These are phyloP conservation scores for Candida montana DNA, from an alignment of 805 yeast genomes.

Conservation along the genomic window DNA sequence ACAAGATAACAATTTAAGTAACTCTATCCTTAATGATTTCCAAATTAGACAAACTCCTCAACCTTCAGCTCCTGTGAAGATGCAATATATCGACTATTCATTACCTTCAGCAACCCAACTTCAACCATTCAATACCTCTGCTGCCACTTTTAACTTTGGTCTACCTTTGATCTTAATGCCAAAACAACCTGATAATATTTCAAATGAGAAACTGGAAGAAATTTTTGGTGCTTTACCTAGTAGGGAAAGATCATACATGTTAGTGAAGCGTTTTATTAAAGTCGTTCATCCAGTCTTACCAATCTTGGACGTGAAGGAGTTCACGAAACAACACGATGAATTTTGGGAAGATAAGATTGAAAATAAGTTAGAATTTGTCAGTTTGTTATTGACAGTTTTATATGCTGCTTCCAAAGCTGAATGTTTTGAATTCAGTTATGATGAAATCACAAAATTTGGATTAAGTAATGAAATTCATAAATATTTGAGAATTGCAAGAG, in stretches of 20 bases:
- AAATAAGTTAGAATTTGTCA: slow-evolving; percentile 40
- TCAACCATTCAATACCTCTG: slow-evolving; percentile 11
- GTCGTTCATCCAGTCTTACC: slow-evolving; percentile 57
- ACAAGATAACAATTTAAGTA: slow-evolving; percentile 8
- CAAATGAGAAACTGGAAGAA: slow-evolving; percentile 26
- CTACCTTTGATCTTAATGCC: slow-evolving; percentile 23
- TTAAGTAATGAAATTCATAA: slow-evolving; percentile 41
- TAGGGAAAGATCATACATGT: slow-evolving; percentile 39
- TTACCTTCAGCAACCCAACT: slow-evolving; percentile 10
- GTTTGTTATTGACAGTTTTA: slow-evolving; percentile 45
- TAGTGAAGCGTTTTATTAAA: slow-evolving; percentile 42
- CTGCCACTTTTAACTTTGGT: slow-evolving; percentile 18
- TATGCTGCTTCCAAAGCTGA: slow-evolving; percentile 57
- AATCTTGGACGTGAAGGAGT: slow-evolving; percentile 40
- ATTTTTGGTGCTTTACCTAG: slow-evolving; percentile 42
- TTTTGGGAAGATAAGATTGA: slow-evolving; percentile 38
- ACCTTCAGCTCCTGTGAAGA: slow-evolving; percentile 13
- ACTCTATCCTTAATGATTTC: slow-evolving; percentile 19
- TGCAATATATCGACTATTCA: slow-evolving; percentile 10
- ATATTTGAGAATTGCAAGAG: slow-evolving; percentile 45
- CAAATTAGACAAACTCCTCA: slow-evolving; percentile 21
- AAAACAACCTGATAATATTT: slow-evolving; percentile 20
- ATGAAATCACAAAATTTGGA: slow-evolving; percentile 25
- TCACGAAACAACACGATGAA: slow-evolving; percentile 39
- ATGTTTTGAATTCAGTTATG: slow-evolving; percentile 51